Conservation (phyloP, 495 filamentous ascomycete species). For the Symbiotaphrina buchneri region DNA sequence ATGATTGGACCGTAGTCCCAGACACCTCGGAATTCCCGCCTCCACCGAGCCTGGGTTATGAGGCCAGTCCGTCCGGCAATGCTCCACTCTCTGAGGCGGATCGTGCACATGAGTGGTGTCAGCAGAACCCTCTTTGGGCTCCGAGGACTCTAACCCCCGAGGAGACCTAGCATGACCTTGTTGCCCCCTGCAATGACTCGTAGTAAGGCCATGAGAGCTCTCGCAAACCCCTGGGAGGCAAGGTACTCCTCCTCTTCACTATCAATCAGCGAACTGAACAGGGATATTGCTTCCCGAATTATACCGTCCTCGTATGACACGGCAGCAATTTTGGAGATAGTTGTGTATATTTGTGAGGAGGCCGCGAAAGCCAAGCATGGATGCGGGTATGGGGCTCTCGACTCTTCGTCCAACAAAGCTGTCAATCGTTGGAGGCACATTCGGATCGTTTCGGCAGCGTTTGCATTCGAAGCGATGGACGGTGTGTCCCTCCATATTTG, state of each 20-base stretch:
- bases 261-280: conserved; percentile 81
- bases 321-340: conserved; percentile 65
- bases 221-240: conserved; percentile 61
- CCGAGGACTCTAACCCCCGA: conserved; percentile 24
- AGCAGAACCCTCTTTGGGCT: conserved; percentile 31
- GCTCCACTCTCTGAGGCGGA: conserved; percentile 45
- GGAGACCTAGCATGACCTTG: too few relatives aligned
- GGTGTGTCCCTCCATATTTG: conserved; percentile 56
- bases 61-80: conserved; percentile 49
- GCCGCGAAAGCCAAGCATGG: conserved; percentile 71
- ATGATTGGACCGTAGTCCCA: conserved; percentile 64
- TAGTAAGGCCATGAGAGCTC: conserved; percentile 65
- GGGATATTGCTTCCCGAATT: conserved; percentile 54
- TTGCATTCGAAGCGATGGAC: conserved; percentile 25
- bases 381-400: conserved; percentile 65
- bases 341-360: conserved; percentile 65
- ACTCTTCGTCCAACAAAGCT: conserved; percentile 67
- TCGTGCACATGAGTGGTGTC: conserved; percentile 50
- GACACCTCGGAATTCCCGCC: conserved; percentile 68
- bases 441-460: conserved; percentile 24
- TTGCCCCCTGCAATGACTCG: too few relatives aligned
- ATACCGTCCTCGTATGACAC: conserved; percentile 58
- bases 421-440: conserved; percentile 43
- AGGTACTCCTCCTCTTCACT: conserved; percentile 89
- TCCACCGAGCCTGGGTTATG: conserved; percentile 47